These are phyloP conservation scores for Meredithiella fracta DNA, from an alignment of 2,329 filamentous ascomycete species.

Conservation along the genomic window DNA sequence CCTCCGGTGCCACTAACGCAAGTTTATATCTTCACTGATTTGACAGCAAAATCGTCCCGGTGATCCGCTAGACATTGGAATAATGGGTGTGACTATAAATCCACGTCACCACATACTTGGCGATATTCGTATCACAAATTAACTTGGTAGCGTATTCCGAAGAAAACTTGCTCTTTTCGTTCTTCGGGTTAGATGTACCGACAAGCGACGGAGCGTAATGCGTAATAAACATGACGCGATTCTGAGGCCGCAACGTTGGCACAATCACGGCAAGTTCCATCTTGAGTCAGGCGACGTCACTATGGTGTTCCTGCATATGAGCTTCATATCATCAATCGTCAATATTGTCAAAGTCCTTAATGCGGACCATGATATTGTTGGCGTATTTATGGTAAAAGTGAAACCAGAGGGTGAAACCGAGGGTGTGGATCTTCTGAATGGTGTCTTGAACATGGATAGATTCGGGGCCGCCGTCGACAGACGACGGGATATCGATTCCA, in stretches of 20 bases:
- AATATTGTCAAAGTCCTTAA: slow-evolving; percentile 41
- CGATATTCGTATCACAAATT: neutral
- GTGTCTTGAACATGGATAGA: neutral
- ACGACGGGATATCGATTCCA: neutral
- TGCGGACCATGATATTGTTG: slow-evolving; percentile 25
- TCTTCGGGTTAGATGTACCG: slow-evolving; percentile 31
- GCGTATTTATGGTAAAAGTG: slow-evolving; percentile 25
- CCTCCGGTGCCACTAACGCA: too few relatives aligned
- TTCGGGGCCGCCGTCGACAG: neutral
- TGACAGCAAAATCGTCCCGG: slow-evolving; percentile 25
- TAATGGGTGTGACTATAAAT: slow-evolving; percentile 35
- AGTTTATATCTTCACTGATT: slow-evolving; percentile 31
- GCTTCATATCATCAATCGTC: slow-evolving; percentile 30
- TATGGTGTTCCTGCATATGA: slow-evolving; percentile 32
- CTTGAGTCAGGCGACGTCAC: slow-evolving; percentile 35
- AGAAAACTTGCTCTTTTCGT: slow-evolving; percentile 19
- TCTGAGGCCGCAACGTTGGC: slow-evolving; percentile 3
- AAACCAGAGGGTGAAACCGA: slow-evolving; percentile 45
- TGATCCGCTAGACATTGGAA: slow-evolving; percentile 22
- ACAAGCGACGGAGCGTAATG: slow-evolving; percentile 39
- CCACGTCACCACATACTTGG: slow-evolving; percentile 23
- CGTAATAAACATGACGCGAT: slow-evolving; percentile 32
- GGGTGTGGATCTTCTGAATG: slow-evolving; percentile 19
- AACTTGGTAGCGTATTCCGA: neutral
- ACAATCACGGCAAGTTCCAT: slow-evolving; percentile 20